Base-by-base conservation (phyloP, 73 alveolate species). In the Stentor roeselii region DNA sequence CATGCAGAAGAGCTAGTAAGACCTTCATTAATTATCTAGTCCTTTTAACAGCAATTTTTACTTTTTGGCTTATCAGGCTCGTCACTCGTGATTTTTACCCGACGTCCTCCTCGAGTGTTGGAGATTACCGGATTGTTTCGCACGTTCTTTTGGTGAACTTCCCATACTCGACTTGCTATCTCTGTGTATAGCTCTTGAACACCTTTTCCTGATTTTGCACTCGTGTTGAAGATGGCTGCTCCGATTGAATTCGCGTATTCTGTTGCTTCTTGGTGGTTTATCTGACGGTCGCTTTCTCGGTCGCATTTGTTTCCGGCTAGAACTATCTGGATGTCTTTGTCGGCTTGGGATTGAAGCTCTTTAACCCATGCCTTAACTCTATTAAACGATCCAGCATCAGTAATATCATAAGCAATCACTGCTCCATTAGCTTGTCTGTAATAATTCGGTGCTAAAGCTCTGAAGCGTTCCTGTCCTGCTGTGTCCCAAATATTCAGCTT, bases 181-280 rank as follows among this genome's bases (percentile, higher is more conserved):
- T n/a, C n/a, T n/a, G n/a, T 14, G 41, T 85, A 89, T 37, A 85
- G 39, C 61, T 86, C 92, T 1, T 82, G 80, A 3, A 89, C 89
- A 3, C 95, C 95, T 59, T 85, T 84, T 31, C 95, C 95, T 27
- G 92, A 82, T 60, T 89, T 89, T 4, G 95, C 95, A 82, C 92
- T 86, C 4, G 95, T 86, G 59, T 80, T 42, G 60, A 89, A 86
- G 60, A 86, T 91, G 14, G 86, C 89, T 31, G 92, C 89, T 2
- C 84, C 60, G n/a, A 15, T 37, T 21, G 40, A 35, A 3, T 82
- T 27, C 11, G 88, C 88, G 39, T 60, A 60, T 15, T 58, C 30
- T 3, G 30, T 75, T 3, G 87, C 88, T 59, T 50, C 76, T 11
- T 82, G 78, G 27, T 15, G 36, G 27, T 30, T 27, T 39, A 82